A percentile compares a stretch with the other conserved stretches of the same genome.
These are phyloP conservation scores for Aegilops bicornis DNA, from an alignment of 176 grass and related monocot genomes.

Conservation along the genomic window DNA sequence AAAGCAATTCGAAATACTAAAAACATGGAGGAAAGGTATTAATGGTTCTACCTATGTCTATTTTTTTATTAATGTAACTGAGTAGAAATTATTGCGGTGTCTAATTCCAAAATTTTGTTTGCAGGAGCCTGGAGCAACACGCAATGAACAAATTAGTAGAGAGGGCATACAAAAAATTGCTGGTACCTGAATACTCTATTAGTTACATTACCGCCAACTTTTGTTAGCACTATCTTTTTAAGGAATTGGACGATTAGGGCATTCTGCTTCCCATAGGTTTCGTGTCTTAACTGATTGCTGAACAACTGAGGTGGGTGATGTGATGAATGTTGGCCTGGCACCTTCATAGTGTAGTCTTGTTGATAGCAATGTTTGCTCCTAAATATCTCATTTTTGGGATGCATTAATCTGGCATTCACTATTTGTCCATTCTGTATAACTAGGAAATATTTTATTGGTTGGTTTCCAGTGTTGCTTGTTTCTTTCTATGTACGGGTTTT, in stretches of 20 bases:
- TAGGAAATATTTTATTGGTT: neutral
- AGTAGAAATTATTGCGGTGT: slow-evolving; percentile 8
- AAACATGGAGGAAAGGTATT: slow-evolving; percentile 65
- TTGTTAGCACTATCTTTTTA: neutral
- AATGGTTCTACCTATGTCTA: neutral
- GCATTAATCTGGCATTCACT: neutral
- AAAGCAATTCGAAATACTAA: slow-evolving; percentile 53
- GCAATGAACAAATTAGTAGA: slow-evolving; percentile 73
- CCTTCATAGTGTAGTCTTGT: neutral
- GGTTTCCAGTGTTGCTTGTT: neutral
- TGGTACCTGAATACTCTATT: slow-evolving; percentile 51
- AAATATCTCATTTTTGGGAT: neutral
- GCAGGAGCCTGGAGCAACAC: slow-evolving; percentile 57
- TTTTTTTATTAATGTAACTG: neutral
- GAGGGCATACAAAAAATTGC: slow-evolving; percentile 60
- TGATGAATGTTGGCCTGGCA: neutral
- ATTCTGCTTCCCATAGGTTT: neutral
- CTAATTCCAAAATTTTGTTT: slow-evolving; percentile 26
- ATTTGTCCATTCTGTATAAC: neutral
- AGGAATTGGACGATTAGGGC: neutral
- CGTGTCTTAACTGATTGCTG: neutral
- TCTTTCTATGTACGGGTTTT: neutral
- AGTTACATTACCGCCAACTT: neutral
- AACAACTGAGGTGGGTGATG: neutral
- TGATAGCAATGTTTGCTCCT: neutral